These are phyloP conservation scores for Echria macrotheca DNA, from an alignment of 495 filamentous ascomycete species.

Conservation along the genomic window DNA sequence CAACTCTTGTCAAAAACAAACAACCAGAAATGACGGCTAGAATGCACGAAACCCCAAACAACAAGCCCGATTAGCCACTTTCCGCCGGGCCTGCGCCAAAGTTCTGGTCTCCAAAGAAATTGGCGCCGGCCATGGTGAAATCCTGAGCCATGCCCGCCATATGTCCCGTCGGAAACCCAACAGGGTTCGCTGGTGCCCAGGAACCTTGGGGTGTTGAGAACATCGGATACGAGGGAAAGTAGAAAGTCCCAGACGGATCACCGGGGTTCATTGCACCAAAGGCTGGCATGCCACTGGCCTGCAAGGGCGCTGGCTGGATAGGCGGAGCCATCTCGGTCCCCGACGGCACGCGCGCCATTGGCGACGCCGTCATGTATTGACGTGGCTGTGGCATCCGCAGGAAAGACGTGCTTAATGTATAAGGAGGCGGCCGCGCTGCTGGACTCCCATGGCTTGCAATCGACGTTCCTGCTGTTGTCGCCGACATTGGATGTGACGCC, in stretches of 20 bases:
- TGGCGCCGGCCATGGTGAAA: conserved; percentile 2
- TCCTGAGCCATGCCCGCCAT: conserved; percentile 5
- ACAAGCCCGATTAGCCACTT: background rate
- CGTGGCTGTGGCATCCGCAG: background rate
- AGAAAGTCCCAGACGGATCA: background rate
- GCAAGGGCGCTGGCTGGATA: background rate
- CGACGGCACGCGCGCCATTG: background rate
- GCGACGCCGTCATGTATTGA: background rate
- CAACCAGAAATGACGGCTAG: too few species aligned
- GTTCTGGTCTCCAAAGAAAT: conserved; percentile 6
- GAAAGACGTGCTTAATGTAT: conserved; percentile 1
- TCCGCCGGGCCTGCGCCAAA: conserved; percentile 3
- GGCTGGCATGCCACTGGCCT: background rate
- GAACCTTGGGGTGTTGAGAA: conserved; percentile 3
- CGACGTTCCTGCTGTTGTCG: conserved; percentile 15
- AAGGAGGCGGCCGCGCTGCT: background rate
- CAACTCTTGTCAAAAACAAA: too few species aligned
- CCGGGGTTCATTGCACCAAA: background rate
- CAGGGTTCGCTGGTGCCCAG: background rate
- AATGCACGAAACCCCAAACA: background rate
- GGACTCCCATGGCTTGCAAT: conserved; percentile 3
- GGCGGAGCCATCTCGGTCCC: conserved; percentile 5
- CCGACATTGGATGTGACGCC: conserved; percentile 14
- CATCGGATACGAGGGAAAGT: background rate
- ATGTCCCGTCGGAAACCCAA: conserved; percentile 1